phyloP scores from a whole-genome alignment of 2,329 filamentous ascomycete species.

The Zymoseptoria ardabiliae region DNA sequence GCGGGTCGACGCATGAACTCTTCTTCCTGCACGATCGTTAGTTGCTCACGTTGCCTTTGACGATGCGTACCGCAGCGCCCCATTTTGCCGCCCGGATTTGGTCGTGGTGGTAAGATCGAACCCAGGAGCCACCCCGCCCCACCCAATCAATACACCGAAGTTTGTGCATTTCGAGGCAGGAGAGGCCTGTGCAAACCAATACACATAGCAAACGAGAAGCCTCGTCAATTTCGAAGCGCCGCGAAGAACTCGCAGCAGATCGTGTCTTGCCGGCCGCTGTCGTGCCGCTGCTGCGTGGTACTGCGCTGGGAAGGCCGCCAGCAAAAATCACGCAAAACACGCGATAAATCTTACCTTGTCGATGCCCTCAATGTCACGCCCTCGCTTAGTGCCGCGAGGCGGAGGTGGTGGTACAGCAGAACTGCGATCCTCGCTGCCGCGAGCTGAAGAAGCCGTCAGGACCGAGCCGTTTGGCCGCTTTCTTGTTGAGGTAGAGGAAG shows the following conservation, averaged over 20 bases:
- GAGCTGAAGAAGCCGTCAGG: constrained; percentile 49
- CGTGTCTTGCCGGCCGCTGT: neutral
- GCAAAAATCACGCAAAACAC: neutral
- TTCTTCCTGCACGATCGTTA: constrained; percentile 65
- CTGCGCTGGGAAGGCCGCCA: neutral
- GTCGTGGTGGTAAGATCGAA: neutral
- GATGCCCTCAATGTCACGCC: constrained; percentile 67
- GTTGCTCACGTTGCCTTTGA: neutral
- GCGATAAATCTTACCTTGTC: constrained; percentile 56
- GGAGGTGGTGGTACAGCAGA: constrained; percentile 49
- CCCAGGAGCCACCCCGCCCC: neutral
- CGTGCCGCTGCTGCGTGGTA: neutral
- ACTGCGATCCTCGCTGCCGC: constrained; percentile 72
- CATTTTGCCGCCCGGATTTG: neutral
- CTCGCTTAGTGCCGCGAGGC: constrained; percentile 63
- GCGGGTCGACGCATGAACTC: constrained; percentile 75
- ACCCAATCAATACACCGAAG: neutral
- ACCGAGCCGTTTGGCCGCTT: constrained; percentile 52
- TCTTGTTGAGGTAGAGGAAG: constrained; percentile 39
- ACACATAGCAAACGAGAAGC: neutral
- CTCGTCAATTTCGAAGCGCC: neutral
- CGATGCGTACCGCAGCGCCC: neutral
- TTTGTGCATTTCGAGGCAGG: neutral
- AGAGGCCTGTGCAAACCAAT: neutral
- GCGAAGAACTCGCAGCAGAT: neutral